Evolutionary conservation across 2,329 filamentous ascomycete species (phyloP).

Genomic region (Aspergillus sojae): DNA sequence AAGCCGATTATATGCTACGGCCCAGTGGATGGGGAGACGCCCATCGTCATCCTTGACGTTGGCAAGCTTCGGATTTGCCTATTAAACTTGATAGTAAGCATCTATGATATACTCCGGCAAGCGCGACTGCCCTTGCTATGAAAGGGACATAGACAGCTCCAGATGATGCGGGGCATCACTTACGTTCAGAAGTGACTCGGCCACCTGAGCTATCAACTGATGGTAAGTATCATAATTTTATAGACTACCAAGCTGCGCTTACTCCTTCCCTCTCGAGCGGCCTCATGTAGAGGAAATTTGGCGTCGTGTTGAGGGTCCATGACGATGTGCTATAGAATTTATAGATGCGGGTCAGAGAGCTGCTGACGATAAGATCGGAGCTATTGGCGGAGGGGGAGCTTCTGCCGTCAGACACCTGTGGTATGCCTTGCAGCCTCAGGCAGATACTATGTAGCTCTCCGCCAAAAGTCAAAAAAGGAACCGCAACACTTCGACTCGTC

Average conservation of each 20-base stretch:
- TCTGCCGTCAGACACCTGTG: constrained; percentile 19
- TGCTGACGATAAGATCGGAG: constrained; percentile 28
- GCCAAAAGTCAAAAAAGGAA: constrained; percentile 17
- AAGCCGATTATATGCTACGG: constrained; percentile 77
- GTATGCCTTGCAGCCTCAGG: constrained; percentile 23
- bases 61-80: constrained; percentile 81
- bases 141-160: constrained; percentile 3
- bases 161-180: constrained; percentile 37
- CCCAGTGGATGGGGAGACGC: constrained; percentile 92
- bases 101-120: background rate
- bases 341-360: constrained; percentile 10
- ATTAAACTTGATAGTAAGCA: background rate
- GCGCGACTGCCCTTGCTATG: background rate
- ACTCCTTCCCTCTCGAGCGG: constrained; percentile 83
- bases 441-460: constrained; percentile 15
- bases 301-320: constrained; percentile 52
- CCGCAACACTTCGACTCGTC: constrained; percentile 7
- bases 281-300: constrained; percentile 84
- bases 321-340: constrained; percentile 17
- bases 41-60: constrained; percentile 78
- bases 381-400: constrained; percentile 4
- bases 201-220: constrained; percentile 59
- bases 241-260: constrained; percentile 32
- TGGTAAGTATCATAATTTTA: constrained; percentile 22
- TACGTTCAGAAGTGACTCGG: constrained; percentile 75